Evolutionary conservation across 2,329 filamentous ascomycete genomes (phyloP).

Genomic region (Ambrosiella beaveri): DNA sequence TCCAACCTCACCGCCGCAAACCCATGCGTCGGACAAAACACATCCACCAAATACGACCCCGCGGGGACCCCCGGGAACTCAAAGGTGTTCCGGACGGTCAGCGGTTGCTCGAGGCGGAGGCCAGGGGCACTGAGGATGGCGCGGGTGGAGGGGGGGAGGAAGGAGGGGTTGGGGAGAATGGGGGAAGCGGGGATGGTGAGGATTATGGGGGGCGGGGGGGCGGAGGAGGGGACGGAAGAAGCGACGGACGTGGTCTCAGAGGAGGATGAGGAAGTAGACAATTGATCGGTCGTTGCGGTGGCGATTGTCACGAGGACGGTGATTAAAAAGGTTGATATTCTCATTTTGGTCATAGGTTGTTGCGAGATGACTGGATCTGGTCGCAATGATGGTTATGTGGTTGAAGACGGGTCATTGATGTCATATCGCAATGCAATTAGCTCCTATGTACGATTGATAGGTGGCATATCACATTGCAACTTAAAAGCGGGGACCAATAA

Average conservation of each 20-base stretch:
- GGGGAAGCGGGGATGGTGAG: conserved; percentile 29
- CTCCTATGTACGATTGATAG: background rate
- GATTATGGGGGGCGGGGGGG: conserved; percentile 26
- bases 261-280: conserved; percentile 16
- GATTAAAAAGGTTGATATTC: conserved; percentile 18
- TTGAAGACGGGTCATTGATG: background rate
- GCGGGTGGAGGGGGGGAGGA: conserved; percentile 48
- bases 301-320: conserved; percentile 19
- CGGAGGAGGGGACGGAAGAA: conserved; percentile 21
- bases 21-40: conserved; percentile 55
- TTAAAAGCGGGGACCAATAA: background rate
- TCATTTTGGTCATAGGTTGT: background rate
- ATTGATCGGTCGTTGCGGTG: conserved; percentile 17
- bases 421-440: background rate
- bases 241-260: conserved; percentile 18
- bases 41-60: conserved; percentile 66
- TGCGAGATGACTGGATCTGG: background rate
- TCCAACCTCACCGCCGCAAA: conserved; percentile 75
- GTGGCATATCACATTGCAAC: background rate
- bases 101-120: conserved; percentile 33
- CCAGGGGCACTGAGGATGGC: conserved; percentile 36
- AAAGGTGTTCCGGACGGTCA: conserved; percentile 54
- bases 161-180: conserved; percentile 29
- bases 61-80: conserved; percentile 54
- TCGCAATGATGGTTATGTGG: background rate